phyloP scores from a whole-genome alignment of 768 basidiomycete species.

The Mycena latifolia region DNA sequence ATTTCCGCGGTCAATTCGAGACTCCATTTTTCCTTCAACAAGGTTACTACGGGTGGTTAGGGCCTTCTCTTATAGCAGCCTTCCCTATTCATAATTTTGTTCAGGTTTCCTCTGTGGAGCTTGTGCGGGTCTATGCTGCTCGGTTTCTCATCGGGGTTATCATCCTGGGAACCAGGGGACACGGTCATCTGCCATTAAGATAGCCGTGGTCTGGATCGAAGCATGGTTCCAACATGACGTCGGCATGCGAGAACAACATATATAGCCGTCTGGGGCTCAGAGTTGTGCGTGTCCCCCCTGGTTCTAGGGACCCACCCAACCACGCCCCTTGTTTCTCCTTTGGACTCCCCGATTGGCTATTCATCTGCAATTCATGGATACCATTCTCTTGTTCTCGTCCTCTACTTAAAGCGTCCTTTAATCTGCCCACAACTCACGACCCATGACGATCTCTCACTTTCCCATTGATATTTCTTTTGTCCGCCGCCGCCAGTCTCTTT shows the following conservation, averaged over 20 bases:
- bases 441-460: slow-evolving; percentile 19
- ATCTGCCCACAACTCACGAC: slow-evolving; percentile 25
- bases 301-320: slow-evolving; percentile 33
- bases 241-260: slow-evolving; percentile 25
- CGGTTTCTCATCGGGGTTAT: not conserved
- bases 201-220: too few relatives aligned
- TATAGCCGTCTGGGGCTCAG: not conserved
- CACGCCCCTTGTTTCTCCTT: slow-evolving; percentile 9
- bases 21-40: not conserved
- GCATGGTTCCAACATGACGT: slow-evolving; percentile 27
- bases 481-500: slow-evolving; percentile 13
- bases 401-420: slow-evolving; percentile 30
- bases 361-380: slow-evolving; percentile 27
- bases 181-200: too few relatives aligned
- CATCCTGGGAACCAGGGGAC: not conserved
- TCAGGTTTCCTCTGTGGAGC: too few relatives aligned
- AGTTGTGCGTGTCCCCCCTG: slow-evolving; percentile 11
- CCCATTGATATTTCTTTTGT: slow-evolving; percentile 11
- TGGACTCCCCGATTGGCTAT: slow-evolving; percentile 1
- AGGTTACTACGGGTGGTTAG: not conserved
- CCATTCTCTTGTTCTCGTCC: slow-evolving; percentile 21
- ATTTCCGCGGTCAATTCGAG: not conserved
- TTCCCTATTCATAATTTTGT: too few relatives aligned
- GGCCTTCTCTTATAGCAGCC: too few relatives aligned
- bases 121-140: not conserved